Conservation (phyloP, 129 eudicot species). For the Chrysanthemum seticuspe region DNA sequence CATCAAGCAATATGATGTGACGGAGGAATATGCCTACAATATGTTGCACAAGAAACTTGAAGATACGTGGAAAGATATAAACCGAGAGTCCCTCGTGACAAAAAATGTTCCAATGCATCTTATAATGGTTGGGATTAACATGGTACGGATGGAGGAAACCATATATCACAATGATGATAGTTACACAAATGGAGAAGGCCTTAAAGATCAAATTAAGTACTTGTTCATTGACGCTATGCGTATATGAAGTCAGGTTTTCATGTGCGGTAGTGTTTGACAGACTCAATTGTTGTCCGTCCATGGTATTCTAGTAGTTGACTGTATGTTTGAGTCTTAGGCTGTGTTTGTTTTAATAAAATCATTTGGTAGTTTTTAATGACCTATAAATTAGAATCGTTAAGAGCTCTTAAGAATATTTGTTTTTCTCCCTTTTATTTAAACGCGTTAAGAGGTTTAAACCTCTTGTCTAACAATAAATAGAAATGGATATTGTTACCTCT, state of each 20-base stretch:
- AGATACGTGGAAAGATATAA: conserved; percentile 47
- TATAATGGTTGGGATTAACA: conserved; percentile 18
- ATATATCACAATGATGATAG: conserved; percentile 29
- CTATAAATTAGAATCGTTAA: too few species aligned
- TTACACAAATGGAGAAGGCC: conserved; percentile 25
- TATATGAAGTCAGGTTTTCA: neutral
- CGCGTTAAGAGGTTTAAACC: too few species aligned
- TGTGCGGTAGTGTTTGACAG: too few species aligned
- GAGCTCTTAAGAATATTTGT: too few species aligned
- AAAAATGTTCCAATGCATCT: conserved; percentile 23
- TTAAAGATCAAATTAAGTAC: conserved; percentile 3
- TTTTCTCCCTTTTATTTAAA: too few species aligned
- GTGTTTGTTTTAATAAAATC: too few species aligned
- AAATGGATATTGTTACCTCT: too few species aligned
- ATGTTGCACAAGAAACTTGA: conserved; percentile 27
- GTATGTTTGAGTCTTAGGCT: too few species aligned
- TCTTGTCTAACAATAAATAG: too few species aligned
- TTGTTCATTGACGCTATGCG: neutral
- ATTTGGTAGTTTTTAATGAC: too few species aligned
- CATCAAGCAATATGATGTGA: neutral
- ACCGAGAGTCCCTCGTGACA: conserved; percentile 19
- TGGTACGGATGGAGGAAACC: conserved; percentile 24
- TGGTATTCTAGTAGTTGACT: too few species aligned
- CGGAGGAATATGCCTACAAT: conserved; percentile 20
- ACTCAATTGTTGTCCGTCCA: too few species aligned